Base-by-base conservation (phyloP, 768 basidiomycete species). In the Lentinula boryana region DNA sequence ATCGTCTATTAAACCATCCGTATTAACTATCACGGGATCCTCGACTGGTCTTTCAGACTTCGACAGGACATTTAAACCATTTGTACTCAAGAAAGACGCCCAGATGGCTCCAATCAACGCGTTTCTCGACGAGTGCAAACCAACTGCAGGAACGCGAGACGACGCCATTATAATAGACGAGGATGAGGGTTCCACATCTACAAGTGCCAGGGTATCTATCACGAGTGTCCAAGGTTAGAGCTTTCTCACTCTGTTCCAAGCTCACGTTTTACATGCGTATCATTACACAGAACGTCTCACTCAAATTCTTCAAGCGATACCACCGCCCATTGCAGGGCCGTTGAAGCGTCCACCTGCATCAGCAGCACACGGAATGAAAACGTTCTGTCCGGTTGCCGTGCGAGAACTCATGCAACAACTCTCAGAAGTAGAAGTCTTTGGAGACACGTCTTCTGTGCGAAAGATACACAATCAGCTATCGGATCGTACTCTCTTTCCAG, bases 351-450 rank as follows among this genome's bases (percentile, higher is more conserved):
- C 60, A 32, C 52, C 60, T 6, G n/a, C 13, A 48, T 58, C 57
- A 13, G 7, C 44, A 21, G 21, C 40, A 5, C 40, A 31, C 31
- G 15, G 44, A 9, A 70, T 75, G 62, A 79, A 76, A 67, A 74
- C 75, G 0, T 71, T 72, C 61, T 69, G 70, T 65, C 72, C 71
- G 2, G 35, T 72, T 60, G 76, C 73, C 67, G 76, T 78, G 63
- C 73, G 71, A 62, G 72, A 84, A 23, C 67, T 88, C 21, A 75
- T 94, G 64, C 68, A 78, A 2, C 79, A 81, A 64, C 81, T 96
- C 15, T 85, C 81, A 15, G 92, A 95, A 66, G 90, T 89, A 8
- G 89, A 92, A 71, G 75, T 93, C 2, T 76, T 82, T 50, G 89
- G 88, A 21, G 89, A 96, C 63, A 84, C 84, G 18, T 74, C 78